Evolutionary conservation across 2,329 filamentous ascomycete genomes (phyloP), one percentile per base, ranked within the genome.

Genomic region (Neonectria ditissima): DNA sequence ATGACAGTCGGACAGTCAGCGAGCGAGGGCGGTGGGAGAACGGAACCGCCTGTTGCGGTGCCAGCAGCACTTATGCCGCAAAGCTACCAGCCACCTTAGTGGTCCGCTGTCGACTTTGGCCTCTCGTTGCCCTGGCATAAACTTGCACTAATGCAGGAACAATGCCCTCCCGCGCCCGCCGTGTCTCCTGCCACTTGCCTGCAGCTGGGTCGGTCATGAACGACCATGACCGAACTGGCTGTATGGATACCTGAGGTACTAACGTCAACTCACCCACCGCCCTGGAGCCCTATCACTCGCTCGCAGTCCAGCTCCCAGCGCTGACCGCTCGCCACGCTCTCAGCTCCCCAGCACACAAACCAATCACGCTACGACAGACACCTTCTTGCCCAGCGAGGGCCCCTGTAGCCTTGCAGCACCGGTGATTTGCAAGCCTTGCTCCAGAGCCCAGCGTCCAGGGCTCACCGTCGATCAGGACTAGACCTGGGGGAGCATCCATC

Each of bases 101-200:
- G 50, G 54, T 47, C 53, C 47, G 56, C 59, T 61, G 65, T 60
- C 63, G 64, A 39, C 57, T 60, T 24, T 58, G 55, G 43, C 47
- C n/a, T 63, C 51, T 64, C 58, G 41, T 30, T 51, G 67, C 63
- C 64, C 68, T 72, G 68, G 55, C 62, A 70, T 59, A 54, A 56
- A 48, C 41, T 16, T 58, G 59, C 65, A 64, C 71, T 73, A 73
- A 72, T 73, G 71, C 71, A 73, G 71, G 71, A 73, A 73, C 71
- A 68, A 65, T 59, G 59, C 47, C 63, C 59, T 64, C 65, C 66
- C 62, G 64, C 60, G 54, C 55, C 56, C 66, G 26, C 41, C 37
- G 34, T 56, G 61, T 59, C 51, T 62, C 55, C 43, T 48, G 30
- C 48, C 5, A 30, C 55, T 11, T 45, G 24, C 37, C 20, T 56